These are phyloP conservation scores for Fusarium sp. DNA, from an alignment of 2,329 filamentous ascomycete genomes.

Conservation along the genomic window DNA sequence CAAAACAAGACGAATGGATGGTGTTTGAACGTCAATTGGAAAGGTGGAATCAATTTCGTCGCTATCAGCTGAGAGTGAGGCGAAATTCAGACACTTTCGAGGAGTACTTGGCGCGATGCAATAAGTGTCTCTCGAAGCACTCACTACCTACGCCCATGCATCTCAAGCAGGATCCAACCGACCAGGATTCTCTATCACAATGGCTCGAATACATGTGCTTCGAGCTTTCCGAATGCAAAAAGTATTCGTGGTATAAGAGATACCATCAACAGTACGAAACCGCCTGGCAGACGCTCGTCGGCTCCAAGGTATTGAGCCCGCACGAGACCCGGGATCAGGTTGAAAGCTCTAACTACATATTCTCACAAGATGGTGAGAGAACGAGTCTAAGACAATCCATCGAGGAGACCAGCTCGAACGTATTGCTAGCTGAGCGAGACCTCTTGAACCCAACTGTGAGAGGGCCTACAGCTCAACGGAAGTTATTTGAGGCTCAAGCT, in stretches of 20 bases:
- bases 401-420: constrained; percentile 32
- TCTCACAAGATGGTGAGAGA: constrained; percentile 6
- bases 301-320: constrained; percentile 18
- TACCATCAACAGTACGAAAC: constrained; percentile 30
- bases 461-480: constrained; percentile 19
- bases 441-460: constrained; percentile 32
- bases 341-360: constrained; percentile 13
- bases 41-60: constrained; percentile 41
- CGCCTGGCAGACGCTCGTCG: constrained; percentile 35
- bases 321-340: constrained; percentile 23
- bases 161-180: constrained; percentile 45
- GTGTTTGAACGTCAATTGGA: constrained; percentile 40
- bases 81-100: constrained; percentile 14
- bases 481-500: constrained; percentile 29
- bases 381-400: constrained; percentile 23
- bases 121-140: constrained; percentile 21
- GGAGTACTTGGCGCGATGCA: constrained; percentile 25
- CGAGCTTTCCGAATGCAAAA: constrained; percentile 38
- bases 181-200: constrained; percentile 55
- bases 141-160: constrained; percentile 17
- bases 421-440: constrained; percentile 42
- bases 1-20: constrained; percentile 28
- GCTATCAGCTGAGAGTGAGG: constrained; percentile 39
- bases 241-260: constrained; percentile 35
- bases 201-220: constrained; percentile 59